phyloP scores from a whole-genome alignment of 257 asterid species.

The Przewalskia tangutica region DNA sequence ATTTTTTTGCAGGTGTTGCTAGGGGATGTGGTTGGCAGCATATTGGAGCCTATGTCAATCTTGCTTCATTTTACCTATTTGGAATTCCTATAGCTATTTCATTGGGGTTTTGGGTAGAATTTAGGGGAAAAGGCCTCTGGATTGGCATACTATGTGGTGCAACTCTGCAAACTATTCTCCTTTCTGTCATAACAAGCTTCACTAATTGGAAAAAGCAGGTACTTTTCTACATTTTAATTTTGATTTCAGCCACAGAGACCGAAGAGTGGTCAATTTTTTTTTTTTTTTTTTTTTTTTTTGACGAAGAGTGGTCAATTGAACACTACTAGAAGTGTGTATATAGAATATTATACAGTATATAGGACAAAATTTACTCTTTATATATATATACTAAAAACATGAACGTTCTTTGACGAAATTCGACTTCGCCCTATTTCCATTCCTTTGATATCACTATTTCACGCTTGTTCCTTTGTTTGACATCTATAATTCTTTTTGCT shows the following conservation, averaged over 20 bases:
- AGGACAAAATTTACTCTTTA: not conserved
- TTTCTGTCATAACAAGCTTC: conserved; percentile 37
- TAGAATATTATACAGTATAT: not conserved
- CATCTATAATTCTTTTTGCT: not conserved
- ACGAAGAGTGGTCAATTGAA: too few species aligned
- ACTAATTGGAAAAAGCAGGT: conserved; percentile 47
- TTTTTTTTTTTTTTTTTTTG: too few species aligned
- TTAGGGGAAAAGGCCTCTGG: conserved; percentile 80
- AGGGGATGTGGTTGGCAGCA: conserved; percentile 95
- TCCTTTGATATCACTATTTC: not conserved
- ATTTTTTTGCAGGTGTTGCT: conserved; percentile 45
- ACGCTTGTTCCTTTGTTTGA: not conserved
- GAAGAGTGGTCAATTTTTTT: too few species aligned
- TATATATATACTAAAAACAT: not conserved
- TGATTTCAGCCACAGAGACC: too few species aligned
- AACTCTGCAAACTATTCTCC: conserved; percentile 33
- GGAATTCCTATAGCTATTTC: conserved; percentile 63
- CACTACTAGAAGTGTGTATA: not conserved
- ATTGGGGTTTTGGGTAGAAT: conserved; percentile 41
- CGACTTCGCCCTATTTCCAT: not conserved
- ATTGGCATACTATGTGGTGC: conserved; percentile 57
- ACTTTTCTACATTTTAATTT: not conserved
- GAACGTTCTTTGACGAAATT: not conserved
- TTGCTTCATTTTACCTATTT: conserved; percentile 58
- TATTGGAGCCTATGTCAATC: conserved; percentile 68